These are phyloP conservation scores for Jacaranda copaia DNA, from an alignment of 257 asterid species.

Conservation along the genomic window DNA sequence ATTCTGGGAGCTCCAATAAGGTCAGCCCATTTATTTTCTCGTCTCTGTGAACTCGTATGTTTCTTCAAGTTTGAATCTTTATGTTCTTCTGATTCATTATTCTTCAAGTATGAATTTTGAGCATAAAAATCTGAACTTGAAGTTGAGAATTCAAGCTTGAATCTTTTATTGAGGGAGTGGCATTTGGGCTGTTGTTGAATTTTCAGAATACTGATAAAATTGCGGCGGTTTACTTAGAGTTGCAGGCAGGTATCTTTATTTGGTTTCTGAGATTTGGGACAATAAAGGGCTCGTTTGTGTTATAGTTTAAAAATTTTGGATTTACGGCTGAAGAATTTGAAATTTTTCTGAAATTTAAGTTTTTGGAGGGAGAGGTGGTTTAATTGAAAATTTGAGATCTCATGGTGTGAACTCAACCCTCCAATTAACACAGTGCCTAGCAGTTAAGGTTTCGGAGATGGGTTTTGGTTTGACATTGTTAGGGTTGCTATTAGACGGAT, in stretches of 20 bases:
- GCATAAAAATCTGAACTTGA: slow-evolving; percentile 57
- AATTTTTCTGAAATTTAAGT: slow-evolving; percentile 48
- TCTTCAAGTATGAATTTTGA: slow-evolving; percentile 44
- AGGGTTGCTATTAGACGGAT: slow-evolving; percentile 48
- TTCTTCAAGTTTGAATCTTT: slow-evolving; percentile 56
- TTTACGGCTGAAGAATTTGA: slow-evolving; percentile 44
- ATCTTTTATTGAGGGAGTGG: slow-evolving; percentile 45
- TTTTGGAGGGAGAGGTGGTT: slow-evolving; percentile 83
- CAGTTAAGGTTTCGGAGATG: slow-evolving; percentile 55
- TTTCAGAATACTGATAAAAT: slow-evolving; percentile 31
- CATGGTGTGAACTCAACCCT: slow-evolving; percentile 49
- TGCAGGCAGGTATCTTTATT: slow-evolving; percentile 51
- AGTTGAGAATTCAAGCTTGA: slow-evolving; percentile 61
- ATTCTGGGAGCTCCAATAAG: slow-evolving; percentile 60
- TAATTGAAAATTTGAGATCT: slow-evolving; percentile 61
- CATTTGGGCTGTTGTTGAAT: slow-evolving; percentile 46
- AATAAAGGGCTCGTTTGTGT: slow-evolving; percentile 44
- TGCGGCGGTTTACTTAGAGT: slow-evolving; percentile 59
- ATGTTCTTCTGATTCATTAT: slow-evolving; percentile 43
- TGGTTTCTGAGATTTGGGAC: slow-evolving; percentile 42
- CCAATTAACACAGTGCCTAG: slow-evolving; percentile 35
- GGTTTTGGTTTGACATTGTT: slow-evolving; percentile 51
- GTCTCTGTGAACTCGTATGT: slow-evolving; percentile 42
- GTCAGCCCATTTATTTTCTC: slow-evolving; percentile 50
- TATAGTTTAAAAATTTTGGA: slow-evolving; percentile 34